Evolutionary conservation across 768 basidiomycete genomes (phyloP).

Genomic region (Tulasnella calospora): DNA sequence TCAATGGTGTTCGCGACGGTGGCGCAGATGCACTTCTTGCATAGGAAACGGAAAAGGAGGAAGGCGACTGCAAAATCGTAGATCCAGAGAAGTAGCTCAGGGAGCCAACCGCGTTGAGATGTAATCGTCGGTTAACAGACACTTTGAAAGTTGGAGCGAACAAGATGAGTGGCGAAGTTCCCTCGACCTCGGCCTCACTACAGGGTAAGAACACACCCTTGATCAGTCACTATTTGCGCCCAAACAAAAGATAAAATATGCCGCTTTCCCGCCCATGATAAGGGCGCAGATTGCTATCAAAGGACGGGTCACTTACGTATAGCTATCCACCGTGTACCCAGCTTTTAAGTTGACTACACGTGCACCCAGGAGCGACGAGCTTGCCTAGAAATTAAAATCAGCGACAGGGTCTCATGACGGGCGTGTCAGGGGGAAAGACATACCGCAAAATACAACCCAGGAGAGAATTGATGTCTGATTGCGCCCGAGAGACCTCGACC

Average conservation of each 20-base stretch:
- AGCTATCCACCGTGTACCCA: constrained; percentile 8
- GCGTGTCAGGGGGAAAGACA: background rate
- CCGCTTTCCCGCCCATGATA: constrained; percentile 5
- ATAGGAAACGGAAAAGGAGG: constrained; percentile 17
- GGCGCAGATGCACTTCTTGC: background rate
- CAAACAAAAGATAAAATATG: background rate
- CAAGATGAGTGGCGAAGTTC: background rate
- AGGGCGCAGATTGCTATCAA: background rate
- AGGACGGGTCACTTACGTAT: constrained; percentile 10
- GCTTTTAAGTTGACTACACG: background rate
- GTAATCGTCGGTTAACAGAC: background rate
- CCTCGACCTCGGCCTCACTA: background rate
- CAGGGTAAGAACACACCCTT: background rate
- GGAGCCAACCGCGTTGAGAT: constrained; percentile 14
- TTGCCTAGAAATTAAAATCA: constrained; percentile 8
- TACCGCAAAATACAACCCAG: background rate
- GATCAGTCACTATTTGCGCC: background rate
- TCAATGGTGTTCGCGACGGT: constrained; percentile 8
- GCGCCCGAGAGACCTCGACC: constrained; percentile 14
- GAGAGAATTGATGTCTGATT: constrained; percentile 27
- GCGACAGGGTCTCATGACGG: background rate
- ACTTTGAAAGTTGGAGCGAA: constrained; percentile 10
- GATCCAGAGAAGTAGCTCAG: constrained; percentile 11
- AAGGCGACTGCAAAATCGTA: background rate
- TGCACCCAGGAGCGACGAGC: constrained; percentile 1